Base-by-base conservation (phyloP, 83 land plant species). In the Picea abies region DNA sequence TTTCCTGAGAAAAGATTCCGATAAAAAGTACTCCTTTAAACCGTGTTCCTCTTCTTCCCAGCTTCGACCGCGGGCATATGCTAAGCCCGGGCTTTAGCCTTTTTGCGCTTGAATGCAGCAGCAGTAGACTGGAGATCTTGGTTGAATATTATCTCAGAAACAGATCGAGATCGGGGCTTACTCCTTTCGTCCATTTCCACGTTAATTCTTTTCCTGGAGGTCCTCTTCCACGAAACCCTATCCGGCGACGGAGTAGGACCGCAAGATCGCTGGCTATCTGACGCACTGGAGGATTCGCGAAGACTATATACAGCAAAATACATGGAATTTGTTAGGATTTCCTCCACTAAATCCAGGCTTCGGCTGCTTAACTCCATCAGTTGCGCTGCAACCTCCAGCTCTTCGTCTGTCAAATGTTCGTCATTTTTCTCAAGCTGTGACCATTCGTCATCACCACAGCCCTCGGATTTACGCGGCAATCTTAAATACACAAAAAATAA, bases 331-430 rank as follows among this genome's bases (percentile, higher is more conserved):
- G 56, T 52, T 3, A 52, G 56, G 12, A 52, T 52, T 52, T 68
- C 72, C 35, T 69, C 44, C 1, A 41, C 44, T 1, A 17, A 35
- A 32, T 35, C 10, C 9, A 69, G 44, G 44, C 44, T 69, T 35
- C 12, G 73, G 73, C 44, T 69, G 73, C 73, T 69, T 69, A 69
- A 69, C 73, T 69, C 73, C 73, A 69, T 69, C 44, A 69, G 73
- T 44, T 69, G 73, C 32, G 73, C 73, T 16, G 19, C 73, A 69
- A 35, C 73, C 41, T 69, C 73, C 41, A 35, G 17, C 20, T 69
- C 73, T 69, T 69, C 73, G 37, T 69, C 41, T 69, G 73, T 69
- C 73, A 69, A 32, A 32, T 14, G 16, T 69, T 69, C 73, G 1
- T 32, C 20, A 69, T 32, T 32, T 20, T 1, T 14, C 44, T 69